Evolutionary conservation across 441 rosid species (phyloP), one percentile per base, ranked within the genome.

Genomic region (Populus tomentosa): DNA sequence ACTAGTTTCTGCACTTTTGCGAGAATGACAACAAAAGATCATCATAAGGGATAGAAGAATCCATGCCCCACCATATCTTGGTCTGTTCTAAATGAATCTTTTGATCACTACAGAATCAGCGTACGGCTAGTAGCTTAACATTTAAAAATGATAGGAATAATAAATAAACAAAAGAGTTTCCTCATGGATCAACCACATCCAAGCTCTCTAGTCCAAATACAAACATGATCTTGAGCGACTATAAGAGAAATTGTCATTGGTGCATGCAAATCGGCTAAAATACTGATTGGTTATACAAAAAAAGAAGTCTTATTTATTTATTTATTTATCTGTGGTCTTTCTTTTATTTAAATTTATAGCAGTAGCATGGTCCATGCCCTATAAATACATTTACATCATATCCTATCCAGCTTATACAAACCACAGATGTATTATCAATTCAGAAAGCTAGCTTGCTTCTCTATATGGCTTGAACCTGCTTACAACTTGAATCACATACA

Each of bases 381-480:
- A 38, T 70, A 62, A 53, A n/a, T 10, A 73, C 14, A 30, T 70
- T 40, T 32, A 63, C 40, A 65, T 74, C 74, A 74, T 77, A 77
- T 81, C 82, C 81, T 67, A 72, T 68, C 75, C 71, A 53, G 65
- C 50, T 61, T 75, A 21, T 38, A 50, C 73, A 79, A 67, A 74
- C 88, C 88, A 81, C 88, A 79, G 21, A 80, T 75, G 70, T 50
- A 73, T 81, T 82, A 84, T 81, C 88, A 67, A 71, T 75, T 38
- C 66, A 38, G 79, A 26, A 36, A 66, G 62, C 16, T 42, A 42
- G 7, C 69, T 16, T 63, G 3, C 63, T 35, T 62, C 50, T 70
- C 10, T 40, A 0, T 70, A 38, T 67, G 69, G 77, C 69, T 74
- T 72, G 67, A 74, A 36, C 73, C 70, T 11, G 1, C 72, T 83